phyloP scores from a whole-genome alignment of 1,139 yeast species.

The Yamadazyma diospyri region DNA sequence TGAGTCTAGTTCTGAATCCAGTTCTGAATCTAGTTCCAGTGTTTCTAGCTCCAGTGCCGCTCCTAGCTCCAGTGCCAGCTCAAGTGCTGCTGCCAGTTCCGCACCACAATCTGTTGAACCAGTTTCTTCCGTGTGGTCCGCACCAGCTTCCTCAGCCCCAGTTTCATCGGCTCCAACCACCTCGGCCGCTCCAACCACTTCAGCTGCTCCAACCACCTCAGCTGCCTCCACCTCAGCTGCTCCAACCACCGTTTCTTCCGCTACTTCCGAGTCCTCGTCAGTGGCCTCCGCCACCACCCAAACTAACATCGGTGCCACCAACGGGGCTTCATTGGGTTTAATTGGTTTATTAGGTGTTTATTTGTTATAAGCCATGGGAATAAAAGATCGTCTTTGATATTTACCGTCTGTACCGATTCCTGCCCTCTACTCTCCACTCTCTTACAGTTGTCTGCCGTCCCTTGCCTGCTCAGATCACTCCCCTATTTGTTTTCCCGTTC shows the following conservation, averaged over 20 bases:
- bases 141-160: conserved; percentile 4
- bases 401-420: not conserved
- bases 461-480: too few relatives aligned
- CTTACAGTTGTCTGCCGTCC: too few relatives aligned
- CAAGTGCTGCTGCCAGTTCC: conserved; percentile 21
- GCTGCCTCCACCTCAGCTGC: conserved; percentile 11
- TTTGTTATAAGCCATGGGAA: conserved; percentile 28
- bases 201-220: conserved; percentile 15
- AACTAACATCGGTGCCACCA: conserved; percentile 23
- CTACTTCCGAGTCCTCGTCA: conserved; percentile 14
- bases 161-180: conserved; percentile 11
- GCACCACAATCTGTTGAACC: conserved; percentile 8
- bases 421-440: too few relatives aligned
- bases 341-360: conserved; percentile 51
- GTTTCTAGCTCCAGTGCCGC: conserved; percentile 21
- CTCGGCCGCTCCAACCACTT: conserved; percentile 10
- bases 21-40: conserved; percentile 13
- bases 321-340: conserved; percentile 43
- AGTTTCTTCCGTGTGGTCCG: conserved; percentile 8
- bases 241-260: conserved; percentile 15
- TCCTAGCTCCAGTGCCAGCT: conserved; percentile 19
- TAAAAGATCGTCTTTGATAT: not conserved
- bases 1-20: conserved; percentile 22
- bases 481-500: too few relatives aligned
- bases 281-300: conserved; percentile 13